phyloP scores from a whole-genome alignment of 208 protist species.

The Balamuthia mandrillaris region DNA sequence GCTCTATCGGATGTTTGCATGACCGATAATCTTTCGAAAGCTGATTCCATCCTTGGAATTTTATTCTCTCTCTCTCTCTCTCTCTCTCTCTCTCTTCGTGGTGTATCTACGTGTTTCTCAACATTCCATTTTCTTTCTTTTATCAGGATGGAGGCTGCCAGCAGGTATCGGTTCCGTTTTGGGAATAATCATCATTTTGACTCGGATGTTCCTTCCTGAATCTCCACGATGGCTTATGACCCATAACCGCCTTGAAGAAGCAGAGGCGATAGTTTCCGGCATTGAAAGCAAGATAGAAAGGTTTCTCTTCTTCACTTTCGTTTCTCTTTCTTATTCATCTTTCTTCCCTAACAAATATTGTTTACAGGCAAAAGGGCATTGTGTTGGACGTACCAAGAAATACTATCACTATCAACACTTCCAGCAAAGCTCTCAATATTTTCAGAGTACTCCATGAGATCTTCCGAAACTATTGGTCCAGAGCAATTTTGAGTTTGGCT shows the following conservation, averaged over 20 bases:
- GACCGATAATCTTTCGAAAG: too few species aligned
- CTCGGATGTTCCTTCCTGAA: conserved; percentile 1
- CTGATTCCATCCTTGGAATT: too few species aligned
- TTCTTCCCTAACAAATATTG: not conserved
- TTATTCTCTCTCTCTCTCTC: too few species aligned
- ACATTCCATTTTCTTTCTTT: too few species aligned
- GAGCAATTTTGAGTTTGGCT: not conserved
- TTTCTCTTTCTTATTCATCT: not conserved
- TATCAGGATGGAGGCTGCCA: not conserved
- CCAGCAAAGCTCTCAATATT: not conserved
- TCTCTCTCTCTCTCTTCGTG: too few species aligned
- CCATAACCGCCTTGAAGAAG: not conserved
- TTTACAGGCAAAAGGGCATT: not conserved
- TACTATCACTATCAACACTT: not conserved
- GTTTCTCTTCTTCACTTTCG: not conserved
- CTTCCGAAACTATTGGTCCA: not conserved
- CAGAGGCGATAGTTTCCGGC: not conserved
- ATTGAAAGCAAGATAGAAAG: not conserved
- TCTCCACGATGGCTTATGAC: conserved; percentile 6
- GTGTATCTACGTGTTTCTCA: too few species aligned
- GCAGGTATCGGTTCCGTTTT: not conserved
- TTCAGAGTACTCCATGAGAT: not conserved
- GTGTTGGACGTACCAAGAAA: not conserved
- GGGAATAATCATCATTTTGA: conserved; percentile 9
- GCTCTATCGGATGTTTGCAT: too few species aligned